Base-by-base conservation (phyloP, 768 basidiomycete genomes). In the Hortiboletus campestris region DNA sequence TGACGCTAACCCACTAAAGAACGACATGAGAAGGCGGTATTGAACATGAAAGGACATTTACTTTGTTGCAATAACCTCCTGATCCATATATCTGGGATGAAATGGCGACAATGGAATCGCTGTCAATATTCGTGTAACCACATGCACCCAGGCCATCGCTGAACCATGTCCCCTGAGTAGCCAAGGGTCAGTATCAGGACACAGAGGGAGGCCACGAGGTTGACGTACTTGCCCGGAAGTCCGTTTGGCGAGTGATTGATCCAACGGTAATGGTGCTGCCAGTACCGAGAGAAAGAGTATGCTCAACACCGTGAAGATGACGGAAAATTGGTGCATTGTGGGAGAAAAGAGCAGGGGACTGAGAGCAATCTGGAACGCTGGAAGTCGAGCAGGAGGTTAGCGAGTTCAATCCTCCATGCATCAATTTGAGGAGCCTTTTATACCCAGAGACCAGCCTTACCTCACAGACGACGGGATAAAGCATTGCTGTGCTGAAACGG, bases 111-210 rank as follows among this genome's bases (percentile, higher is more conserved):
- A 91, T 83, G 59, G 73, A 66, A 61, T 84, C 79, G 49, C 61
- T 77, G 65, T 80, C 67, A 35, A 46, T 68, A 66, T 87, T 80
- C 48, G 42, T 51, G 38, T 76, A 61, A 28, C 87, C 87, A 64
- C 89, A 91, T 69, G 88, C 86, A 42, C 86, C 88, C 25, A 76
- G 63, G 32, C 71, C 83, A 51, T 78, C 79, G 56, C 83, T 58
- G 67, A 80, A 90, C 80, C 80, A 90, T 34, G 88, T 90, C 39
- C 82, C 87, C 88, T 89, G 60, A 25, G 38, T 6, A 46, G 42
- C 49, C 52, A 41, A 41, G 46, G 31, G 20, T 68, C 32, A 57
- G 60, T 43, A 16, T 47, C 25, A 19, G 29, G 14, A 19, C 29
- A 28, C 17, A 14, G 39, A 7, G 32, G 22, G 31, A 14, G 8